Evolutionary conservation across 306 rosid genomes (phyloP).

Genomic region (Comarum palustre): DNA sequence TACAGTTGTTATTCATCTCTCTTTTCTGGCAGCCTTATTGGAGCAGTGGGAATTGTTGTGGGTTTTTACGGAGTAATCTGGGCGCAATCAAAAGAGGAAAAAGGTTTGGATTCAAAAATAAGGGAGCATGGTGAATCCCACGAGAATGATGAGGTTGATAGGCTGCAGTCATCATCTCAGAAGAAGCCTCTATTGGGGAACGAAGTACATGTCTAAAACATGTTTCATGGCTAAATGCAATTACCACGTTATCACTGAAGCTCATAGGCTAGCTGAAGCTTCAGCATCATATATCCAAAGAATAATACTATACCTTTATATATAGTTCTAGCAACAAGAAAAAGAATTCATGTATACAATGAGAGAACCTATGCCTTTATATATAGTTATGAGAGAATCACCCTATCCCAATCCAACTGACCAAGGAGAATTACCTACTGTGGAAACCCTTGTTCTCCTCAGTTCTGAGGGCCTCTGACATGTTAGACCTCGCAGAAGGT

Average conservation of each 20-base stretch:
- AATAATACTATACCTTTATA: too few relatives aligned
- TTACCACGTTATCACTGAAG: too few relatives aligned
- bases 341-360: too few relatives aligned
- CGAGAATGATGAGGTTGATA: constrained; percentile 22
- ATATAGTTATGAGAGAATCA: too few relatives aligned
- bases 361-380: too few relatives aligned
- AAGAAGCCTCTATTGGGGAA: constrained; percentile 38
- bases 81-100: constrained; percentile 50
- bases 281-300: too few relatives aligned
- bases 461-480: neutral
- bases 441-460: neutral
- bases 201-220: constrained; percentile 6
- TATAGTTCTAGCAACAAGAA: too few relatives aligned
- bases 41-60: constrained; percentile 41
- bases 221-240: neutral
- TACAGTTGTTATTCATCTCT: neutral
- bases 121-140: neutral
- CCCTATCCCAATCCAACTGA: neutral
- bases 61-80: constrained; percentile 61
- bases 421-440: neutral
- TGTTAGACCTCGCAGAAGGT: neutral
- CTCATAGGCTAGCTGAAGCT: too few relatives aligned
- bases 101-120: neutral
- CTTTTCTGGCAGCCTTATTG: constrained; percentile 35
- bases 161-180: constrained; percentile 26